Percentiles rank a stretch among this genome's conserved stretches.
phyloP scores from a whole-genome alignment of 352 stramenopile species.

The Pythium aquatile region DNA sequence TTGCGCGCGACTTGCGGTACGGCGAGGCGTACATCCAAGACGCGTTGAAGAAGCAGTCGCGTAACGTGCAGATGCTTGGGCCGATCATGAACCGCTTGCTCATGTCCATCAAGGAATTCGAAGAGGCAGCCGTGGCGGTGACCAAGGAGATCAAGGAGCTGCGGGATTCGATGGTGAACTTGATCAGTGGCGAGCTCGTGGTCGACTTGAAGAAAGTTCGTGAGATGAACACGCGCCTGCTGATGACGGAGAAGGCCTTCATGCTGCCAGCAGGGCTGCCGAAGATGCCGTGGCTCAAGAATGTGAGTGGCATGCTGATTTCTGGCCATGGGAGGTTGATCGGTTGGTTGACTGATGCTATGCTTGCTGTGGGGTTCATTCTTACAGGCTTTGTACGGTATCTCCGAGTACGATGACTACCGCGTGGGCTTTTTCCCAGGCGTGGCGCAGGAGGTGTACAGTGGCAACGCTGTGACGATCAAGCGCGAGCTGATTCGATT shows the following conservation, averaged over 20 bases:
- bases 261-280: conserved; percentile 60
- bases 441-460: conserved; percentile 72
- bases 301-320: conserved; percentile 41
- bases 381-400: conserved; percentile 66
- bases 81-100: conserved; percentile 47
- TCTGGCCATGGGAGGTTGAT: not conserved
- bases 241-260: conserved; percentile 82
- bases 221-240: conserved; percentile 82
- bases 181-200: conserved; percentile 58
- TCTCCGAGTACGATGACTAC: conserved; percentile 84
- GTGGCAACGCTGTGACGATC: conserved; percentile 64
- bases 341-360: not conserved
- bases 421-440: conserved; percentile 70
- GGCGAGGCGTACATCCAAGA: conserved; percentile 55
- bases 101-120: conserved; percentile 58
- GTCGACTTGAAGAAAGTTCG: conserved; percentile 76
- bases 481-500: conserved; percentile 76
- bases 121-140: conserved; percentile 50
- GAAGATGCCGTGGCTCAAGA: conserved; percentile 80
- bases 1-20: conserved; percentile 64
- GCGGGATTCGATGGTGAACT: conserved; percentile 51
- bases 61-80: conserved; percentile 2
- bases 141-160: conserved; percentile 62
- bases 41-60: conserved; percentile 39
- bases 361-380: not conserved